Evolutionary conservation across 306 rosid species (phyloP), one percentile per base, ranked within the genome.

Genomic region (Comarum palustre): DNA sequence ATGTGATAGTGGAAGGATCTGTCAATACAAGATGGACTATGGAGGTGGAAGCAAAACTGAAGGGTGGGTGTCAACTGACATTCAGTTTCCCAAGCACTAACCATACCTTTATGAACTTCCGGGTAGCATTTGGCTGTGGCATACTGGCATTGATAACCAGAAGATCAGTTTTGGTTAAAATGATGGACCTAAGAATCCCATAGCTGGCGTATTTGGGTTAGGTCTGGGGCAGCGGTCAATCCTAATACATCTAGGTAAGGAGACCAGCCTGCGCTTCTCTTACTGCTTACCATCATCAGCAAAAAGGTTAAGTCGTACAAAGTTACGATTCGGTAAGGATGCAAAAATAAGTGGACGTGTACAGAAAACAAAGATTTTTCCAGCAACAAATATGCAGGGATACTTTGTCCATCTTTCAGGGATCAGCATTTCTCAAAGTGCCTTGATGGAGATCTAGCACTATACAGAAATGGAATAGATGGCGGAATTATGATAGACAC

Each of bases 161-260:
- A 71, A 22, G 15, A 34, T 36, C 7, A n/a, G 9, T 4, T 54
- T 71, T 71, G 64, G 48, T 46, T 0, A 29, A 58, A 58, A 58
- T 58, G 17, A 61, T 6, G n/a, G 41, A 5, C 41, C 22, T 31
- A 61, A 5, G 1, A 31, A 61, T 61, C 22, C 39, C 3, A 61
- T 61, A 32, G 66, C 43, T 17, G 66, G 66, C 13, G 31, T 61
- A 31, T 31, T 61, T 61, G 66, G 66, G 5, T 32, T 61, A 61
- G 42, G 66, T 6, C 10, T 16, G 0, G 66, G 66, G 24, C 12
- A 3, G 20, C 3, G 66, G 42, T 32, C 66, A 32, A 61, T 61
- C 66, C 43, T 61, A 32, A 32, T 5, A 6, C 66, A 61, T 32
- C 66, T 61, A 6, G 24, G 3, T 32, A 61, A 31, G 3, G 10